Evolutionary conservation across 305 asterid species (phyloP), one percentile per base, ranked within the genome.

Genomic region (Fraxinus albicans): DNA sequence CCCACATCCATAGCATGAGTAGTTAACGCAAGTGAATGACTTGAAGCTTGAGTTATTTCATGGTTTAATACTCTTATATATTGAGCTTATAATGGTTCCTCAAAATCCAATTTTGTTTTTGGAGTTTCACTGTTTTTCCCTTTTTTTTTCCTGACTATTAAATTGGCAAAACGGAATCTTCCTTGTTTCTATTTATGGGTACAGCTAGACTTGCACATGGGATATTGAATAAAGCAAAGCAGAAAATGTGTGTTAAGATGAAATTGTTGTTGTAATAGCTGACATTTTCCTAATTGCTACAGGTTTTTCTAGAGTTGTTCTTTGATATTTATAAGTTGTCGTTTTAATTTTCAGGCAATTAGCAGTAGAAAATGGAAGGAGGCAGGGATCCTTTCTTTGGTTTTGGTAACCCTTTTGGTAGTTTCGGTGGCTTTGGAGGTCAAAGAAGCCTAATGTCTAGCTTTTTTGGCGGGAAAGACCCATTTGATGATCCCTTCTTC

Each of bases 401-500:
- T 55, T 55, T 55, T 55, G 65, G 65, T 55, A 55, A 55, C 65
- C 65, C 65, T 55, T 55, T 55, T 79, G 74, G 86, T 35, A 75
- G 86, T 79, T 86, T 85, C 53, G 92, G 93, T 31, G 89, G 91
- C 82, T 89, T 93, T 83, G 93, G 94, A 69, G 90, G 92, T 81
- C 93, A 82, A 76, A 86, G 89, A 85, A 89, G 89, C 76, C 81
- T 93, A 79, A 38, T 88, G 53, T 78, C 97, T 73, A 86, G 90
- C 82, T 79, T 94, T 80, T 91, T 92, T 77, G 97, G 96, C 33
- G 97, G 95, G 77, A 90, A 89, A 84, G 91, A 96, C 85, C 99
- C 98, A 79, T 96, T 96, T 88, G 96, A 91, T 86, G 95, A 96
- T 81, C 97, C 99, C 44, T 94, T 94, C 87, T 96, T 96, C 88